phyloP scores from a whole-genome alignment of 2,329 filamentous ascomycete genomes.

The Ophiostoma montium region DNA sequence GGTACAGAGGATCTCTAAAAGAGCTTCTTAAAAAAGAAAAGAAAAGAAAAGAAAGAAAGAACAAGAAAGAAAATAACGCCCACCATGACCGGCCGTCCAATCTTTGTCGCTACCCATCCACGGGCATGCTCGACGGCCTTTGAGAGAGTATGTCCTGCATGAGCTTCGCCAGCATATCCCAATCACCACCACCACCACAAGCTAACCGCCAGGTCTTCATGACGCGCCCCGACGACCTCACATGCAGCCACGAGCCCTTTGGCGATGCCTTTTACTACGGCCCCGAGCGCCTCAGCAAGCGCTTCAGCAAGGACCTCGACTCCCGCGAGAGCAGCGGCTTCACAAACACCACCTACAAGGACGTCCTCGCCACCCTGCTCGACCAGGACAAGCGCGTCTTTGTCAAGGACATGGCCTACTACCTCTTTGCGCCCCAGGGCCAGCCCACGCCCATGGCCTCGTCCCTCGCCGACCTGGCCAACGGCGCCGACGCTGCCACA shows the following conservation, averaged over 20 bases:
- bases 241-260: conserved; percentile 89
- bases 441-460: conserved; percentile 59
- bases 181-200: too few species aligned
- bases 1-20: too few species aligned
- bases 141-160: conserved; percentile 74
- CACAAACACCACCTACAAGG: conserved; percentile 54
- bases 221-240: conserved; percentile 70
- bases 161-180: too few species aligned
- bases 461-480: conserved; percentile 44
- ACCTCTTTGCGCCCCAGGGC: conserved; percentile 63
- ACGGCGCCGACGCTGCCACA: conserved; percentile 16
- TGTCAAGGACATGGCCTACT: conserved; percentile 96
- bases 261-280: conserved; percentile 95
- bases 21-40: too few species aligned
- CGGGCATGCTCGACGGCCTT: conserved; percentile 94
- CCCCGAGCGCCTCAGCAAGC: conserved; percentile 67
- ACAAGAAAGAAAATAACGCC: too few species aligned
- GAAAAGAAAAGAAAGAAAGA: too few species aligned
- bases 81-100: conserved; percentile 29
- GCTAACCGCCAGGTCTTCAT: conserved; percentile 64
- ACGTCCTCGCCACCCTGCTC: conserved; percentile 64
- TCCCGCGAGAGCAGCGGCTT: conserved; percentile 50
- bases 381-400: conserved; percentile 62
- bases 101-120: conserved; percentile 90
- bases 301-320: conserved; percentile 57